Evolutionary conservation across 2,329 filamentous ascomycete genomes (phyloP), one percentile per base, ranked within the genome.

Genomic region (Aureobasidium sp.): DNA sequence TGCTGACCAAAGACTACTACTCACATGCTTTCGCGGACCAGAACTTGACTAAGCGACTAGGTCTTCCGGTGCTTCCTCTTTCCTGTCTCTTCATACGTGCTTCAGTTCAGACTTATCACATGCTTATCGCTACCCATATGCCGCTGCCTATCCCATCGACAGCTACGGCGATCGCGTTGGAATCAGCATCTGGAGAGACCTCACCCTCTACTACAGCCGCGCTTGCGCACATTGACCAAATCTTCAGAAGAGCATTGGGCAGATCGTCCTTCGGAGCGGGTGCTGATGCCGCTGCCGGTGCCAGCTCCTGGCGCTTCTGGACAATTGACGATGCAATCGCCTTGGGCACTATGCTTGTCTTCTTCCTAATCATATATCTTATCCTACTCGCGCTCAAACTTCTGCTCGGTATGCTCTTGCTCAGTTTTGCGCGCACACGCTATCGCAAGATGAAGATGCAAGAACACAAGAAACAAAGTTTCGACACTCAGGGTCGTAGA

Each of bases 1-100:
- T 99, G 5, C 78, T 99, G 8, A 92, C 91, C 66, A 97, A 97
- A 74, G 94, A 99, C 73, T 99, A 99, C 75, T 99, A 99, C 72
- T 93, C 91, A 0, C 93, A 97, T 71, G 93, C 93, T 3, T 99
- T 99, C 71, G 86, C 87, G 13, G 89, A 95, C 29, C 92, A 94
- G 30, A 93, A 95, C 29, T 79, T 99, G 2, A 96, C 91, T 4
- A 89, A 92, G 63, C 86, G 94, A 21, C 84, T 99, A 0, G 94
- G 94, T 0, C 80, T 99, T 0, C 94, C 94, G 0, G 87, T 97
- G 34, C 89, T 99, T 50, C 94, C 94, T 0, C 81, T 99, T 0
- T 93, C 92, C 1, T 97, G 92, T 68, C 85, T 99, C 52, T 97
- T 99, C 75, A 94, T 99, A 73, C 86, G 95, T 47, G 91, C 95